Evolutionary conservation across 208 protist species (phyloP).

Genomic region (Leishmania braziliensis): DNA sequence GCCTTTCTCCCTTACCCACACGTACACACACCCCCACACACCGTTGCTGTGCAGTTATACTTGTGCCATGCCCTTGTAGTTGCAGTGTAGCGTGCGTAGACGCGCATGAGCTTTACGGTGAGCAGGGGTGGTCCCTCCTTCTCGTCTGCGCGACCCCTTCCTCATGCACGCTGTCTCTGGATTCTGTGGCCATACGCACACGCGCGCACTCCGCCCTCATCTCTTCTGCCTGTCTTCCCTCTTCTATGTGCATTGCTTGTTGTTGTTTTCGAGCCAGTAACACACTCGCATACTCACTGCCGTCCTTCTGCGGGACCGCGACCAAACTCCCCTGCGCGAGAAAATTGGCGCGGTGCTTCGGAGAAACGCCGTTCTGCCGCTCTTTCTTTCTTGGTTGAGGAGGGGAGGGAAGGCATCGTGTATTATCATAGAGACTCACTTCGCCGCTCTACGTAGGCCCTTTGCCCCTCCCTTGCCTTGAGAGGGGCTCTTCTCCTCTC

Average conservation of each 20-base stretch:
- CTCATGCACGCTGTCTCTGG: not conserved
- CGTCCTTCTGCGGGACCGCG: not conserved
- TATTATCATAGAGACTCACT: not conserved
- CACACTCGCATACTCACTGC: constrained; percentile 1
- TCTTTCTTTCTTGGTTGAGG: not conserved
- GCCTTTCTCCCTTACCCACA: not conserved
- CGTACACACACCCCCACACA: not conserved
- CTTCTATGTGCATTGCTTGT: not conserved
- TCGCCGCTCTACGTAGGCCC: not conserved
- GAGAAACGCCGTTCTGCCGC: not conserved
- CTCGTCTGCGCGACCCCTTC: not conserved
- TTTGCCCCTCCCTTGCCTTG: not conserved
- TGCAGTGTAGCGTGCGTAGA: not conserved
- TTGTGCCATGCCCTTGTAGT: not conserved
- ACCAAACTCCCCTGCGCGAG: not conserved
- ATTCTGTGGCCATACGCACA: not conserved
- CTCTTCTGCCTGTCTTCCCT: not conserved
- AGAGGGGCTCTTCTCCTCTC: not conserved
- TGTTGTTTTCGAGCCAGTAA: not conserved
- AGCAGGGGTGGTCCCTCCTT: not conserved
- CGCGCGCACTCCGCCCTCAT: not conserved
- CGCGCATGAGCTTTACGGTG: not conserved
- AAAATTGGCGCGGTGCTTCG: not conserved
- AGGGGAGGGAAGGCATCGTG: not conserved
- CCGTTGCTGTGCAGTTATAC: not conserved